Conservation (phyloP, 257 asterid genomes). For the Leptodermis oblonga region DNA sequence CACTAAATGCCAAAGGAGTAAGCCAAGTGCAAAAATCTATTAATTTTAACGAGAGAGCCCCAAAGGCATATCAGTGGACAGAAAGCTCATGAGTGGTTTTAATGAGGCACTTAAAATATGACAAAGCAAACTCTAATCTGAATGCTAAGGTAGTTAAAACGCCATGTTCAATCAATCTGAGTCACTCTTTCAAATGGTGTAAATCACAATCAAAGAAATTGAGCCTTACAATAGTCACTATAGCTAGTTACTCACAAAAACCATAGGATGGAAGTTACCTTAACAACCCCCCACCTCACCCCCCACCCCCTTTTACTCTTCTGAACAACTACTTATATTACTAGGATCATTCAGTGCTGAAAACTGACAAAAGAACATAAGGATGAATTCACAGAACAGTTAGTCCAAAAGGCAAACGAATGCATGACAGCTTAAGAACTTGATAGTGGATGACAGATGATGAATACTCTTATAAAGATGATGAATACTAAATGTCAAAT, state of each 20-base stretch:
- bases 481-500: background rate
- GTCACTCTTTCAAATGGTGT: background rate
- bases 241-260: background rate
- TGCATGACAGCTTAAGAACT: background rate
- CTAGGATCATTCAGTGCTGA: background rate
- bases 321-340: background rate
- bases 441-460: background rate
- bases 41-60: background rate
- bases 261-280: background rate
- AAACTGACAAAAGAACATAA: slow-evolving; percentile 4
- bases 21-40: background rate
- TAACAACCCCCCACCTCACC: background rate
- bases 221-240: too few species aligned
- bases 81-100: background rate
- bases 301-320: too few species aligned
- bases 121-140: background rate
- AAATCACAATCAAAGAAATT: background rate
- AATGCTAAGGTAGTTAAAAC: background rate
- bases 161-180: background rate
- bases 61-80: background rate
- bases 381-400: background rate
- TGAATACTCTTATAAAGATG: too few species aligned
- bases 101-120: background rate
- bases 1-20: background rate
- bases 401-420: background rate